These are phyloP conservation scores for Henckelia pumila DNA, from an alignment of 257 asterid genomes.

Conservation along the genomic window DNA sequence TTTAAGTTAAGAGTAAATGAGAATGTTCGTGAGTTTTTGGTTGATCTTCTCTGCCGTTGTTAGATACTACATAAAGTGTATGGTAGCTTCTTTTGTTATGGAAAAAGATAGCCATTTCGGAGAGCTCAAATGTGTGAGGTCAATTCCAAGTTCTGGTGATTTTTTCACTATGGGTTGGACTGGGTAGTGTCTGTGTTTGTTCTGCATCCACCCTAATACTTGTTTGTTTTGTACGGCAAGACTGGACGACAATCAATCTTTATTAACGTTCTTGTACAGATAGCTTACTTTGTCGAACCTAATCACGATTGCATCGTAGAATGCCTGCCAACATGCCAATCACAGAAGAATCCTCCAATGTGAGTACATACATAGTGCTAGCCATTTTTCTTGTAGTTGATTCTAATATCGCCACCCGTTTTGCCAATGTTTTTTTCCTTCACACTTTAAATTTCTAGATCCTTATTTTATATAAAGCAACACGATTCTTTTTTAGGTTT, in stretches of 20 bases:
- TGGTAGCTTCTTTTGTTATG: background rate
- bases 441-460: background rate
- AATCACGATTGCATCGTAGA: constrained; percentile 74
- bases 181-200: background rate
- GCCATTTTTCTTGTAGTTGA: background rate
- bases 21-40: background rate
- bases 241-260: constrained; percentile 6
- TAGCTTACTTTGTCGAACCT: constrained; percentile 73
- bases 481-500: constrained; percentile 42
- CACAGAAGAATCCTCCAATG: constrained; percentile 77
- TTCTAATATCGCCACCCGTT: constrained; percentile 4
- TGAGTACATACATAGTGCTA: constrained; percentile 30
- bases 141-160: too few species aligned
- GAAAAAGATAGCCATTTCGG: background rate
- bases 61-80: background rate
- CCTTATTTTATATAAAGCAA: constrained; percentile 9
- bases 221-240: background rate
- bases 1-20: background rate
- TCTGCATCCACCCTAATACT: constrained; percentile 1
- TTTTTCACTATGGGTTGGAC: background rate
- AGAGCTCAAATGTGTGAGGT: too few species aligned
- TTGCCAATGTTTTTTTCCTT: background rate
- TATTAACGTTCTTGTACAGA: constrained; percentile 41
- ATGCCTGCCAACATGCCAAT: constrained; percentile 81
- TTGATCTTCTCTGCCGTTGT: background rate